These are phyloP conservation scores for Smittium mucronatum DNA, from an alignment of 371 early-diverging fungal species.

Conservation along the genomic window DNA sequence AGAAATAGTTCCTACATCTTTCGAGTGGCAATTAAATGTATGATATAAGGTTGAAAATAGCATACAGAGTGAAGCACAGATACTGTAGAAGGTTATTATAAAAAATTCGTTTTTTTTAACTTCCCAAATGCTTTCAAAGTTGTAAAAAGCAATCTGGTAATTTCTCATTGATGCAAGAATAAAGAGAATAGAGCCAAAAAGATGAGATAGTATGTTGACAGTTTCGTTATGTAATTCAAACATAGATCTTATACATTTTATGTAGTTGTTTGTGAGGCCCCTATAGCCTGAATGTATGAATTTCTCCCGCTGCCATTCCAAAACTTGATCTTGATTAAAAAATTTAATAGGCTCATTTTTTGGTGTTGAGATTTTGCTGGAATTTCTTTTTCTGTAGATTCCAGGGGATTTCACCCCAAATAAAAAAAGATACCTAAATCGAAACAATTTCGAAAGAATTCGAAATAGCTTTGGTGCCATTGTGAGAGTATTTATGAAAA, in stretches of 20 bases:
- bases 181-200: conserved; percentile 58
- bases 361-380: neutral
- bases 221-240: conserved; percentile 63
- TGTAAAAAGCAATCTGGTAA: neutral
- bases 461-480: neutral
- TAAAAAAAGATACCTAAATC: neutral
- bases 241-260: conserved; percentile 48
- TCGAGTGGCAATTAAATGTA: conserved; percentile 74
- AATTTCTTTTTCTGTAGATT: neutral
- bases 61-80: conserved; percentile 62
- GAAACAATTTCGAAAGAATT: neutral
- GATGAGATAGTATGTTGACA: conserved; percentile 81
- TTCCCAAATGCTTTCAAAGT: neutral
- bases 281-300: neutral
- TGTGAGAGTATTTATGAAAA: no score
- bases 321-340: neutral
- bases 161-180: conserved; percentile 31
- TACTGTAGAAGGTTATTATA: conserved; percentile 37
- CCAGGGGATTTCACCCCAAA: neutral
- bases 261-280: conserved; percentile 23
- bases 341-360: neutral
- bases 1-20: conserved; percentile 31
- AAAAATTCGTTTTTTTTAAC: conserved; percentile 3
- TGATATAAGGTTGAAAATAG: conserved; percentile 71
- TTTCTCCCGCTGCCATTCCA: neutral